These are phyloP conservation scores for Quercus bicolor DNA, from an alignment of 306 rosid genomes.

Conservation along the genomic window DNA sequence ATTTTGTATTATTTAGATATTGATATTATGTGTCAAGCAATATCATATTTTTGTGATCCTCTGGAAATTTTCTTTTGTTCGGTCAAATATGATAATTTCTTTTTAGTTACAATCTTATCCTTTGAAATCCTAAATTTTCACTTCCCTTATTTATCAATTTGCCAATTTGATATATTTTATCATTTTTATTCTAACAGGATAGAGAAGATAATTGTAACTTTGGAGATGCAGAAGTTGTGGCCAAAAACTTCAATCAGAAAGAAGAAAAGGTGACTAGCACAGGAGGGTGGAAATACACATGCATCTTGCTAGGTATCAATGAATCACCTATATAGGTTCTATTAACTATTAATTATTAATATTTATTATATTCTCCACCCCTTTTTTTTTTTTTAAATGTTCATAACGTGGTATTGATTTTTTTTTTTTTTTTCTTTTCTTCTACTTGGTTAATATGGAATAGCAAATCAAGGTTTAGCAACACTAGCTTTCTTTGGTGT, in stretches of 20 bases:
- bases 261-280: background rate
- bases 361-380: no score
- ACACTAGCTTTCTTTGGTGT: conserved; percentile 65
- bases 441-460: conserved; percentile 7
- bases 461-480: conserved; percentile 60
- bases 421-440: background rate
- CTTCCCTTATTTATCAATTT: background rate
- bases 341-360: no score
- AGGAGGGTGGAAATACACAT: conserved; percentile 46
- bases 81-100: no score
- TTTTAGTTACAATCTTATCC: background rate
- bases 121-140: background rate
- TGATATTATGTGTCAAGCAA: no score
- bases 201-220: conserved; percentile 14
- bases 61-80: no score
- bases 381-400: background rate
- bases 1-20: no score
- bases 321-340: background rate
- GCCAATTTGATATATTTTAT: background rate
- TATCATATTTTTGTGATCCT: no score
- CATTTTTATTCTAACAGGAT: conserved; percentile 16
- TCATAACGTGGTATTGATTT: background rate
- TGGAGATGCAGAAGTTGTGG: conserved; percentile 16
- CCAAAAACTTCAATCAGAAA: conserved; percentile 9
- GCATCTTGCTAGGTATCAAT: conserved; percentile 43